Percentiles rank a stretch among this genome's conserved stretches.
Evolutionary conservation across 176 grass and related monocot genomes (phyloP).

Genomic region (Hyparrhenia diplandra): DNA sequence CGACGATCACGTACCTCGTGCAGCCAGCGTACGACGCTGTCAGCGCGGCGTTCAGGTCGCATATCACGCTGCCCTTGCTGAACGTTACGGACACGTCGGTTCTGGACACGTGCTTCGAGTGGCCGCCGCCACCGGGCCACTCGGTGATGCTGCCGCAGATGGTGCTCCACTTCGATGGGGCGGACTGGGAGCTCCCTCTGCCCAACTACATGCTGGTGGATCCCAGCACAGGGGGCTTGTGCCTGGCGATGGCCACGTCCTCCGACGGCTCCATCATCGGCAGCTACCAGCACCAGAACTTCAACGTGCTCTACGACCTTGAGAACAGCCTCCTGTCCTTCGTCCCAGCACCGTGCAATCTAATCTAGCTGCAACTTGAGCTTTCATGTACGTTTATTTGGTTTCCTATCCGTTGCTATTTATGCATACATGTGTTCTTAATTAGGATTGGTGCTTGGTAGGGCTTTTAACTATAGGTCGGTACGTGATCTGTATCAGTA

Average conservation of each 20-base stretch:
- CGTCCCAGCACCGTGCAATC: constrained; percentile 37
- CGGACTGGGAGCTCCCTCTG: constrained; percentile 37
- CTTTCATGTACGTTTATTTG: neutral
- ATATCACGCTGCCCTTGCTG: constrained; percentile 9
- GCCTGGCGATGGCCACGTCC: constrained; percentile 43
- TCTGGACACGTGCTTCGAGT: constrained; percentile 52
- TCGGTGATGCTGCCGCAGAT: constrained; percentile 28
- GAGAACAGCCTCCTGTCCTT: constrained; percentile 53
- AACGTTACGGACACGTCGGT: constrained; percentile 10
- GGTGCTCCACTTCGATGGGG: constrained; percentile 49
- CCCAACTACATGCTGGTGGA: constrained; percentile 42
- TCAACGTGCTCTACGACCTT: constrained; percentile 55
- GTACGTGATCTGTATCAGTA: neutral
- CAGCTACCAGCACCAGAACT: constrained; percentile 52
- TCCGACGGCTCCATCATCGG: constrained; percentile 43
- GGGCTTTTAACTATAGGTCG: neutral
- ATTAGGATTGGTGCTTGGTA: neutral
- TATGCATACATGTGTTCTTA: neutral
- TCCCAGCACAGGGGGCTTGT: constrained; percentile 25
- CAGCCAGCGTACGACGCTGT: constrained; percentile 30
- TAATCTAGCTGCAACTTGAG: neutral
- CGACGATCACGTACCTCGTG: constrained; percentile 36
- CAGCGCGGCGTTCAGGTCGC: constrained; percentile 17
- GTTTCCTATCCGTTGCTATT: neutral
- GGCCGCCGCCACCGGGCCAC: constrained; percentile 28